phyloP scores from a whole-genome alignment of 2,329 filamentous ascomycete species.

The Fusarium beomiforme region DNA sequence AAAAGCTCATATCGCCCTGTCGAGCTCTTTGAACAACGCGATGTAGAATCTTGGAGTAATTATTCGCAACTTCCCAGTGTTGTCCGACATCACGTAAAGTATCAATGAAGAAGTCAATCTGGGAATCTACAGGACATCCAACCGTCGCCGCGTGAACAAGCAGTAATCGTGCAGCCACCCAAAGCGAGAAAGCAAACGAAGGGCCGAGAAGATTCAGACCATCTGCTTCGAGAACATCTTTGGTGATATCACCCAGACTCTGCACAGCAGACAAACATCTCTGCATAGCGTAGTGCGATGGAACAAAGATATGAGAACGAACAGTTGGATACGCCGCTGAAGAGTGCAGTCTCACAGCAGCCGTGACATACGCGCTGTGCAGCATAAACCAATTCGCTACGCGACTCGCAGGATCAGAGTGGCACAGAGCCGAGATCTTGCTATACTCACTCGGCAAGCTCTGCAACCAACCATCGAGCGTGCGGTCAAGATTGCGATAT shows the following conservation, averaged over 20 bases:
- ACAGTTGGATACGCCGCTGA: conserved; percentile 55
- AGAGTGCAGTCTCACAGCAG: conserved; percentile 56
- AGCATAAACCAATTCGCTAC: conserved; percentile 60
- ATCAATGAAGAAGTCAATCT: conserved; percentile 57
- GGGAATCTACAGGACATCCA: conserved; percentile 49
- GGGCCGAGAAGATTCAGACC: conserved; percentile 55
- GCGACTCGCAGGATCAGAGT: conserved; percentile 56
- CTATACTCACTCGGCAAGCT: conserved; percentile 56
- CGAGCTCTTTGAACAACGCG: conserved; percentile 51
- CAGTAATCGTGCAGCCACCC: conserved; percentile 54
- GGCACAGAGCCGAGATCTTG: conserved; percentile 56
- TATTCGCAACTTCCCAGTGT: conserved; percentile 56
- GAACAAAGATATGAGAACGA: conserved; percentile 54
- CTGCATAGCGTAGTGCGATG: conserved; percentile 57
- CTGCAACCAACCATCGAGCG: conserved; percentile 55
- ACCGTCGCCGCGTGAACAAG: conserved; percentile 54
- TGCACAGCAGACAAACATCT: conserved; percentile 56
- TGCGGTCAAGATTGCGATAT: conserved; percentile 52
- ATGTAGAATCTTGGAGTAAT: conserved; percentile 54
- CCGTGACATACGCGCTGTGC: conserved; percentile 56
- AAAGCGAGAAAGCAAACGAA: conserved; percentile 56
- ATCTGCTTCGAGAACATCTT: conserved; percentile 56
- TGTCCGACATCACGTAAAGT: conserved; percentile 54
- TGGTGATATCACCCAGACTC: conserved; percentile 55
- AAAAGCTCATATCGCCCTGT: conserved; percentile 50